Conservation (phyloP, 495 filamentous ascomycete genomes). For the Trichoderma asperelloides region DNA sequence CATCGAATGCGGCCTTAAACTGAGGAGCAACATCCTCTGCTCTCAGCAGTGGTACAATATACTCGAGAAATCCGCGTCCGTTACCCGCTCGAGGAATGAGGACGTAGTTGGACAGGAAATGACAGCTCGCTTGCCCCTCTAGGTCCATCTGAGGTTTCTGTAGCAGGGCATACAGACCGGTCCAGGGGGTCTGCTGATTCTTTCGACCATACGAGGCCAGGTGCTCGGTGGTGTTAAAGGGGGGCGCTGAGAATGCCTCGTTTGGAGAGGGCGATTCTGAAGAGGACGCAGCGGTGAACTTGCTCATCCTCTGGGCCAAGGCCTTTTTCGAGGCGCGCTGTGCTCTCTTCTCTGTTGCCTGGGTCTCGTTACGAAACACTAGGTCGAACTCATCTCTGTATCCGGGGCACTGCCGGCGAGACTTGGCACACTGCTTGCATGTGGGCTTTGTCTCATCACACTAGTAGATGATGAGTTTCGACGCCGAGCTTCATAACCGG, state of each 20-base stretch:
- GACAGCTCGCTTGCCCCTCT: constrained; percentile 42
- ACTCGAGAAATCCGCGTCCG: constrained; percentile 46
- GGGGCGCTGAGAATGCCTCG: neutral
- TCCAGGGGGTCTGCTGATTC: constrained; percentile 12
- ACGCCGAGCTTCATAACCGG: neutral
- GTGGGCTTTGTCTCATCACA: constrained; percentile 63
- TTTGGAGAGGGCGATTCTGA: neutral
- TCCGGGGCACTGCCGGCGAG: constrained; percentile 57
- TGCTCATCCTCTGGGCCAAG: constrained; percentile 15
- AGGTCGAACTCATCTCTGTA: constrained; percentile 63
- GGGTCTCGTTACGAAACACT: constrained; percentile 57
- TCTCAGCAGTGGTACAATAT: constrained; percentile 46
- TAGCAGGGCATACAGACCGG: constrained; percentile 19
- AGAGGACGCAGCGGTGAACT: neutral
- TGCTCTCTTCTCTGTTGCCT: constrained; percentile 46
- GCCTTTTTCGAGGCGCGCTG: constrained; percentile 28
- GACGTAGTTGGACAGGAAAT: constrained; percentile 50
- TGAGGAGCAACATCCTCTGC: constrained; percentile 35
- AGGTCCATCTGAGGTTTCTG: constrained; percentile 20
- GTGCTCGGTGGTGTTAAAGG: neutral
- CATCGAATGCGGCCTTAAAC: constrained; percentile 48
- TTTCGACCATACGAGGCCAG: constrained; percentile 8
- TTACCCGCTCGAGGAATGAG: constrained; percentile 35
- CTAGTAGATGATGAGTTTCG: constrained; percentile 21
- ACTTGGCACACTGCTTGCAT: constrained; percentile 60